phyloP scores from a whole-genome alignment of 2,329 filamentous ascomycete species.

The Ustulina deusta region DNA sequence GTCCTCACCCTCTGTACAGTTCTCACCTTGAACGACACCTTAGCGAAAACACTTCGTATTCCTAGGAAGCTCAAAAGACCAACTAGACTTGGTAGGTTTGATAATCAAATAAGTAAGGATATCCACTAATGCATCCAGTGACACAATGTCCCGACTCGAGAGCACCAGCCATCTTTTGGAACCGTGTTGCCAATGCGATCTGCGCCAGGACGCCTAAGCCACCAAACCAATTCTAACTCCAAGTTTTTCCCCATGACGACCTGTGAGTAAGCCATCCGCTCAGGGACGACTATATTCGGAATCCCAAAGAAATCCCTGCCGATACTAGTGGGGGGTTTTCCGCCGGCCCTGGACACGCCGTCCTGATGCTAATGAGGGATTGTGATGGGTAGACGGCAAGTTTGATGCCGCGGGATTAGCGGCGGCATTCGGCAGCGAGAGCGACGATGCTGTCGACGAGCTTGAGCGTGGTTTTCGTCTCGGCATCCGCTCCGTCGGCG shows the following conservation, averaged over 20 bases:
- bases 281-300: slow-evolving; percentile 1
- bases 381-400: not conserved
- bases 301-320: slow-evolving; percentile 24
- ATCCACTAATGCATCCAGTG: not conserved
- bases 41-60: not conserved
- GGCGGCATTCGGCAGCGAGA: not conserved
- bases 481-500: not conserved
- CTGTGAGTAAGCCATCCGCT: not conserved
- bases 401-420: not conserved
- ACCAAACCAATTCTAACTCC: not conserved
- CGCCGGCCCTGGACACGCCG: not conserved
- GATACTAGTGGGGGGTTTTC: slow-evolving; percentile 1
- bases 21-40: not conserved
- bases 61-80: not conserved
- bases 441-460: not conserved
- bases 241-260: not conserved
- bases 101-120: slow-evolving; percentile 24
- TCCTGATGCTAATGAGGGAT: not conserved
- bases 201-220: not conserved
- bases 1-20: too few species aligned
- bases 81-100: not conserved
- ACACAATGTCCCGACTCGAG: not conserved
- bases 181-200: not conserved
- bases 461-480: slow-evolving; percentile 11
- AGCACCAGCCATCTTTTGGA: not conserved